Evolutionary conservation across 2,329 filamentous ascomycete species (phyloP).

Genomic region (Pleomassaria siparia): DNA sequence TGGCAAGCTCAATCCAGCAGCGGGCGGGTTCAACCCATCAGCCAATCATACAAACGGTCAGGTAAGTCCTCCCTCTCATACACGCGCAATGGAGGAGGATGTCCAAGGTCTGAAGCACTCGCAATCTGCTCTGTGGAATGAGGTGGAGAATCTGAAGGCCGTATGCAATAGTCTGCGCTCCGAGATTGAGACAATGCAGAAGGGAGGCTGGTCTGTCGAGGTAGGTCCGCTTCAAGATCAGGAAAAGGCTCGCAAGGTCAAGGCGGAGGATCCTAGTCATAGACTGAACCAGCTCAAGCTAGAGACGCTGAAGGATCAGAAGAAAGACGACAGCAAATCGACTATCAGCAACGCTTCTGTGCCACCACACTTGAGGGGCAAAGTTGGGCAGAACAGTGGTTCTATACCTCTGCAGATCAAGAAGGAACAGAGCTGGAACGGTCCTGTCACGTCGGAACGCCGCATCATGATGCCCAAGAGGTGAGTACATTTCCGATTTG

Average conservation of each 20-base stretch:
- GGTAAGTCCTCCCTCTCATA: neutral
- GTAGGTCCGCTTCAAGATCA: slow-evolving; percentile 19
- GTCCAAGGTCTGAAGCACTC: slow-evolving; percentile 20
- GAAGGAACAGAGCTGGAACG: neutral
- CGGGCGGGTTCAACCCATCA: slow-evolving; percentile 1
- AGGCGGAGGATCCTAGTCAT: slow-evolving; percentile 12
- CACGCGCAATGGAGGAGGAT: slow-evolving; percentile 19
- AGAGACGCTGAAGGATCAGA: slow-evolving; percentile 4
- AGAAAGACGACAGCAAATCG: neutral
- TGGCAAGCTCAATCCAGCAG: neutral
- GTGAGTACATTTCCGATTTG: slow-evolving; percentile 1
- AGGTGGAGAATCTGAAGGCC: slow-evolving; percentile 19
- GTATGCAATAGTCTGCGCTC: slow-evolving; percentile 17
- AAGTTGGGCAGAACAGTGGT: neutral
- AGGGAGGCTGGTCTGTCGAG: slow-evolving; percentile 18
- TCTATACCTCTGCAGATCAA: neutral
- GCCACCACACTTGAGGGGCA: slow-evolving; percentile 8
- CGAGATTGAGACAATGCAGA: slow-evolving; percentile 24
- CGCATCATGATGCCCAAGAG: slow-evolving; percentile 7
- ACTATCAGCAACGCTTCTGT: slow-evolving; percentile 1
- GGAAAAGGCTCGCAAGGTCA: neutral
- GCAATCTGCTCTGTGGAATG: slow-evolving; percentile 14
- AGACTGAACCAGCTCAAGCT: slow-evolving; percentile 20
- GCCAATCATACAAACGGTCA: neutral
- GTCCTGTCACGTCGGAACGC: slow-evolving; percentile 19